Conservation (phyloP, 192 early-diverging fungal genomes). For the Coemansia sp. region DNA sequence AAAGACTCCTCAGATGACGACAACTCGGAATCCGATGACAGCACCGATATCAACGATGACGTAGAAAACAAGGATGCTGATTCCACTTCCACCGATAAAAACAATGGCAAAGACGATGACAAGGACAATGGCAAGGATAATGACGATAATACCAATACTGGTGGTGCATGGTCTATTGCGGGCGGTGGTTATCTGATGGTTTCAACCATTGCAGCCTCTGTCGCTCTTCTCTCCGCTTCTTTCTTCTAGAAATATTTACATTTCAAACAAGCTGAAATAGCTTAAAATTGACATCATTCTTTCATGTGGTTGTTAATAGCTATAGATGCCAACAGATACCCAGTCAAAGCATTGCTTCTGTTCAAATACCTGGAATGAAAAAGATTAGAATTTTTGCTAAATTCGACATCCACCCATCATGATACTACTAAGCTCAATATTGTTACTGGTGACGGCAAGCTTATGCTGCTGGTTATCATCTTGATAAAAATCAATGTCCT, state of each 20-base stretch:
- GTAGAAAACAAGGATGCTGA: conserved; percentile 1
- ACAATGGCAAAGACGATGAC: conserved; percentile 7
- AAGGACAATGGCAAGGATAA: conserved; percentile 4
- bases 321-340: background rate
- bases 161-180: conserved; percentile 16
- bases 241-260: conserved; percentile 17
- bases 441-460: conserved; percentile 33
- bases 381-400: too few species aligned
- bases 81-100: conserved; percentile 1
- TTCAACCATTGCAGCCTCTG: conserved; percentile 15
- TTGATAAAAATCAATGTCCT: conserved; percentile 22
- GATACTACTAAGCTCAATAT: conserved; percentile 31
- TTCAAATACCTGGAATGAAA: too few species aligned
- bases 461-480: conserved; percentile 37
- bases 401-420: background rate
- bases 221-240: conserved; percentile 15
- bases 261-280: conserved; percentile 4
- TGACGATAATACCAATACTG: conserved; percentile 11
- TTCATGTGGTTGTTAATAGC: too few species aligned
- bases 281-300: background rate
- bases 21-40: background rate
- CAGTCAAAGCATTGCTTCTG: background rate
- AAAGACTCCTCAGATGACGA: background rate
- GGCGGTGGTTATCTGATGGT: background rate
- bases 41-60: background rate